A percentile compares a stretch with the other conserved stretches of the same genome.
Conservation (phyloP, 1,284 basidiomycete genomes). For the Pseudozyma sp. region DNA sequence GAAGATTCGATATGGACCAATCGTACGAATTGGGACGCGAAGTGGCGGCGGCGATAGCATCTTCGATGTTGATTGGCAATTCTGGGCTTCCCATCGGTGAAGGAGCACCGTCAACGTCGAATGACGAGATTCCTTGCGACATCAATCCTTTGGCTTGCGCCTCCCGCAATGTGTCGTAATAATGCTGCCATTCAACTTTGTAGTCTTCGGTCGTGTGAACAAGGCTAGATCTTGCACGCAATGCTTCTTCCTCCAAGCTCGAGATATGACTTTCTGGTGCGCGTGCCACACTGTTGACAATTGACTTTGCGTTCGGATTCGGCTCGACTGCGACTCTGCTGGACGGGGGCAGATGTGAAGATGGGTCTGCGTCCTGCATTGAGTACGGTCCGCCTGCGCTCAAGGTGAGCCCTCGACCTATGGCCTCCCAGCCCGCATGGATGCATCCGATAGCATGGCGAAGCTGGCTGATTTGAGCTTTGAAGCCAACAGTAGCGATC, state of each 20-base stretch:
- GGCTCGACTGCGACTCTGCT: conserved; percentile 30
- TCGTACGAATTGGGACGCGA: conserved; percentile 5
- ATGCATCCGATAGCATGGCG: conserved; percentile 54
- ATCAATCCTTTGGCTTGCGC: background rate
- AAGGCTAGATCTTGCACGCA: background rate
- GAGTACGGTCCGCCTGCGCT: conserved; percentile 3
- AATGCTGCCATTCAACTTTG: conserved; percentile 12
- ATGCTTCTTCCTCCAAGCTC: conserved; percentile 30
- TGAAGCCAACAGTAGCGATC: conserved; percentile 31
- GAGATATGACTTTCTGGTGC: conserved; percentile 46
- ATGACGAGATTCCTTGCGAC: background rate
- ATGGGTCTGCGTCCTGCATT: background rate
- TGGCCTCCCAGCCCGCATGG: conserved; percentile 58
- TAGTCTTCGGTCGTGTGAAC: background rate
- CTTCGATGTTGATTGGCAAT: conserved; percentile 32
- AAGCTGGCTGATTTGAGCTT: conserved; percentile 46
- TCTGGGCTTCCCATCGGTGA: conserved; percentile 46
- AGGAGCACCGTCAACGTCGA: conserved; percentile 36
- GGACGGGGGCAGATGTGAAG: conserved; percentile 12
- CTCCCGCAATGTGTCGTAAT: conserved; percentile 7
- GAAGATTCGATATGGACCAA: conserved; percentile 6
- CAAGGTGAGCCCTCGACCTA: conserved; percentile 50
- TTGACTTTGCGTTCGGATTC: conserved; percentile 32
- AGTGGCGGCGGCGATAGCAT: conserved; percentile 27
- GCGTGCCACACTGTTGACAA: conserved; percentile 36